Conservation (phyloP, 225 moss, liverwort and hornwort species). For the Straminergon stramineum region DNA sequence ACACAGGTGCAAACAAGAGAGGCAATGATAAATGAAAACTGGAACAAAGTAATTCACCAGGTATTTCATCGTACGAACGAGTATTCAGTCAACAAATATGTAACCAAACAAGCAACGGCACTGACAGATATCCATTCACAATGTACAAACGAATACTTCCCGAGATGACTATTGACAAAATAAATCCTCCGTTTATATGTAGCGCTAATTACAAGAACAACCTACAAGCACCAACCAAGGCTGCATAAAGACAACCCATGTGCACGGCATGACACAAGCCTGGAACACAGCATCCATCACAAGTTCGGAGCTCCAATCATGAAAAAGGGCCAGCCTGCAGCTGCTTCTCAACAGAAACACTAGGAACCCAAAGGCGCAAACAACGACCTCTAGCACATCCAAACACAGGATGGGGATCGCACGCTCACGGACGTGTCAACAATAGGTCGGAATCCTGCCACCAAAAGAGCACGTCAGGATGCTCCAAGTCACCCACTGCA, state of each 20-base stretch:
- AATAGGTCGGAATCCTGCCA: conserved; percentile 40
- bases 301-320: conserved; percentile 2
- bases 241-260: not conserved
- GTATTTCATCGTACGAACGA: too few species aligned
- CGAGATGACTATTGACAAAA: not conserved
- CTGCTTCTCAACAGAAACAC: conserved; percentile 8
- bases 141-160: not conserved
- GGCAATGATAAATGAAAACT: not conserved
- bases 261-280: not conserved
- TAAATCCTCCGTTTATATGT: not conserved
- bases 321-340: not conserved
- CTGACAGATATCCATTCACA: not conserved
- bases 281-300: not conserved
- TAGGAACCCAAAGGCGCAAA: conserved; percentile 14
- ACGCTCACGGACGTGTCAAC: conserved; percentile 19
- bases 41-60: not conserved
- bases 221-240: not conserved
- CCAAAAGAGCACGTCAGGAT: conserved; percentile 12
- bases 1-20: not conserved
- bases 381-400: conserved; percentile 6
- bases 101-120: too few species aligned
- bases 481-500: conserved; percentile 11
- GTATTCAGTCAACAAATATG: not conserved
- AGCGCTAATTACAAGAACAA: conserved; percentile 22
- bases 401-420: not conserved